Evolutionary conservation across 1,284 basidiomycete species (phyloP).

Genomic region (Mycena citricolor): DNA sequence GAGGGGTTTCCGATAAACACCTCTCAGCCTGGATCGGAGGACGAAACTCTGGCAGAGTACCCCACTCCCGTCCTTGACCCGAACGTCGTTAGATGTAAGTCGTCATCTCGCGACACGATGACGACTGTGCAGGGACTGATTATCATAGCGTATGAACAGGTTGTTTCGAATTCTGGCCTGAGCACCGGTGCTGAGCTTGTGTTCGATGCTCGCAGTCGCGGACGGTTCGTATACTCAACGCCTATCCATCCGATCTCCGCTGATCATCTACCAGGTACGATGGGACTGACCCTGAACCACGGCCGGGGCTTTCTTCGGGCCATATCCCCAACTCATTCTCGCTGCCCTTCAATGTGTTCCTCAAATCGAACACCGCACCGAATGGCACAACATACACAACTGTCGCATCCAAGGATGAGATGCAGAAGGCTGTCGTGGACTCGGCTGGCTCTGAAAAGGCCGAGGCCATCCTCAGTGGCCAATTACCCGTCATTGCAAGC

Average conservation of each 20-base stretch:
- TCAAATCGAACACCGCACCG: slow-evolving; percentile 51
- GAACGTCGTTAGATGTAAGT: slow-evolving; percentile 62
- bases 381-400: slow-evolving; percentile 60
- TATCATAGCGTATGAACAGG: slow-evolving; percentile 83
- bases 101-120: slow-evolving; percentile 16
- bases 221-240: slow-evolving; percentile 53
- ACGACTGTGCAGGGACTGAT: no score
- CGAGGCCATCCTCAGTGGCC: slow-evolving; percentile 55
- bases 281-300: slow-evolving; percentile 87
- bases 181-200: slow-evolving; percentile 65
- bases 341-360: slow-evolving; percentile 81
- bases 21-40: slow-evolving; percentile 33
- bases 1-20: slow-evolving; percentile 67
- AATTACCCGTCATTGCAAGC: slow-evolving; percentile 62
- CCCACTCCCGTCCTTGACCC: slow-evolving; percentile 52
- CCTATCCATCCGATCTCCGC: slow-evolving; percentile 1
- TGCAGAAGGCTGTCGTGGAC: slow-evolving; percentile 60
- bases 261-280: slow-evolving; percentile 53
- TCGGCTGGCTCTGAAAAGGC: slow-evolving; percentile 60
- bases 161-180: slow-evolving; percentile 69
- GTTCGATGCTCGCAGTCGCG: slow-evolving; percentile 82
- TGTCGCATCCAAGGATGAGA: slow-evolving; percentile 53
- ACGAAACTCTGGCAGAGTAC: slow-evolving; percentile 41
- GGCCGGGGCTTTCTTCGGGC: slow-evolving; percentile 84
- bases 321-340: slow-evolving; percentile 90